Percentiles rank a stretch among this genome's conserved stretches.
phyloP scores from a whole-genome alignment of 2,329 filamentous ascomycete species.

The Talaromyces sp. region DNA sequence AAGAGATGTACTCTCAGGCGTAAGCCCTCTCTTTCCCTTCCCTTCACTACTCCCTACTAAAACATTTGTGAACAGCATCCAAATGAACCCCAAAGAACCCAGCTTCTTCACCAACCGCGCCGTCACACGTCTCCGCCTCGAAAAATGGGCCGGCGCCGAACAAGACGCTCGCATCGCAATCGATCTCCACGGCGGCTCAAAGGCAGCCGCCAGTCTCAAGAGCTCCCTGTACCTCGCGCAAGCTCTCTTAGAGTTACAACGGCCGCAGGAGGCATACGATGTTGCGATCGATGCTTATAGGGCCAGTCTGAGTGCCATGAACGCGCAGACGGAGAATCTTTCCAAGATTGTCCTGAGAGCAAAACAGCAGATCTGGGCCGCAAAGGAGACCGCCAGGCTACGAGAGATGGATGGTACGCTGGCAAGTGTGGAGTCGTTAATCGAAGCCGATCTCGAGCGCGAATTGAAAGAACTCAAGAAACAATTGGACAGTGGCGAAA shows the following conservation, averaged over 20 bases:
- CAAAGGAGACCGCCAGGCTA: conserved; percentile 55
- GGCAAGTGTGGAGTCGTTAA: conserved; percentile 39
- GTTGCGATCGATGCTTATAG: conserved; percentile 71
- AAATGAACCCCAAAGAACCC: conserved; percentile 72
- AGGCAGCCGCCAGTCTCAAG: conserved; percentile 65
- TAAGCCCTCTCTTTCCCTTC: conserved; percentile 25
- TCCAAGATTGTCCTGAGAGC: conserved; percentile 71
- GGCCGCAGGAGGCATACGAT: conserved; percentile 68
- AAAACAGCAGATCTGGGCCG: conserved; percentile 84
- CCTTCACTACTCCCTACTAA: background rate
- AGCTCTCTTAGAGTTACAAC: conserved; percentile 70
- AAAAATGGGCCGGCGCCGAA: conserved; percentile 70
- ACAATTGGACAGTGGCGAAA: conserved; percentile 36
- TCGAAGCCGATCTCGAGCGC: conserved; percentile 39
- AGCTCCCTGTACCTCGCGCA: conserved; percentile 80
- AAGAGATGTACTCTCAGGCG: conserved; percentile 48
- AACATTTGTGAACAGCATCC: conserved; percentile 55
- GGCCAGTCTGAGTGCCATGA: conserved; percentile 61
- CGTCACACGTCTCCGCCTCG: conserved; percentile 72
- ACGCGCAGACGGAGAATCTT: conserved; percentile 66
- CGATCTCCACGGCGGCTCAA: conserved; percentile 52
- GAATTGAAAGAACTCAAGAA: conserved; percentile 37
- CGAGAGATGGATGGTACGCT: conserved; percentile 45
- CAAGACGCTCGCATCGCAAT: conserved; percentile 75
- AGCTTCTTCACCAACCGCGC: conserved; percentile 86